A percentile compares a stretch with the other conserved stretches of the same genome.
phyloP scores from a whole-genome alignment of 192 early-diverging fungal genomes.

The Coemansia sp. region DNA sequence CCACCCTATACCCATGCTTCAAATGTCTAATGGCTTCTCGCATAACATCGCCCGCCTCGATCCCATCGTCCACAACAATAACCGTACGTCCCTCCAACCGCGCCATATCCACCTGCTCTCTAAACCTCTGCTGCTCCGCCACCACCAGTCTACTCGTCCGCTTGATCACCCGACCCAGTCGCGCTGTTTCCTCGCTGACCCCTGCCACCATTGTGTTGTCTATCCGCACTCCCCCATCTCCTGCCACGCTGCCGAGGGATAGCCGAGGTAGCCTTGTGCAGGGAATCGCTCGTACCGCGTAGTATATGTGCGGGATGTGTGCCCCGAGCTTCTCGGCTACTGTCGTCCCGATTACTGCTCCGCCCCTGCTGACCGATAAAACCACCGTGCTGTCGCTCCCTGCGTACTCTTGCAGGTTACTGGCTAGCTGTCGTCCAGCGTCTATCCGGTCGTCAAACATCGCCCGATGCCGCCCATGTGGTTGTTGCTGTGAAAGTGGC shows the following conservation, averaged over 20 bases:
- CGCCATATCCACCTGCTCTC: slow-evolving; percentile 35
- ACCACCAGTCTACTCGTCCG: slow-evolving; percentile 13
- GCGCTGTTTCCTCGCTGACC: too few relatives aligned
- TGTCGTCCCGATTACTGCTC: slow-evolving; percentile 38
- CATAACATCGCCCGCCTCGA: slow-evolving; percentile 51
- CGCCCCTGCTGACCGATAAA: slow-evolving; percentile 46
- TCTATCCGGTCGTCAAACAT: slow-evolving; percentile 41
- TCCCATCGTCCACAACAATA: slow-evolving; percentile 48
- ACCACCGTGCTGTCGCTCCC: slow-evolving; percentile 21
- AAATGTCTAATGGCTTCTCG: slow-evolving; percentile 49
- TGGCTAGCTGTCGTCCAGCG: slow-evolving; percentile 38
- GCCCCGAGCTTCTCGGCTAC: slow-evolving; percentile 22
- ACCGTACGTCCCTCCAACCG: slow-evolving; percentile 29
- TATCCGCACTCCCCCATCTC: slow-evolving; percentile 45
- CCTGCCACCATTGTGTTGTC: slow-evolving; percentile 36
- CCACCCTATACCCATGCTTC: slow-evolving; percentile 26
- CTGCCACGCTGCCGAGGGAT: slow-evolving; percentile 49
- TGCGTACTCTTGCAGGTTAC: slow-evolving; percentile 27
- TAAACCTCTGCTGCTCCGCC: slow-evolving; percentile 11
- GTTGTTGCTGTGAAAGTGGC: too few relatives aligned
- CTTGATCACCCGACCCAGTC: too few relatives aligned
- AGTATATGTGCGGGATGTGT: slow-evolving; percentile 31
- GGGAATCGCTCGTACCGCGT: slow-evolving; percentile 34
- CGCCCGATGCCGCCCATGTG: too few relatives aligned
- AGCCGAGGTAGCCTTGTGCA: slow-evolving; percentile 35